Conservation (phyloP, 257 asterid species). For the Pogostemon cablin region DNA sequence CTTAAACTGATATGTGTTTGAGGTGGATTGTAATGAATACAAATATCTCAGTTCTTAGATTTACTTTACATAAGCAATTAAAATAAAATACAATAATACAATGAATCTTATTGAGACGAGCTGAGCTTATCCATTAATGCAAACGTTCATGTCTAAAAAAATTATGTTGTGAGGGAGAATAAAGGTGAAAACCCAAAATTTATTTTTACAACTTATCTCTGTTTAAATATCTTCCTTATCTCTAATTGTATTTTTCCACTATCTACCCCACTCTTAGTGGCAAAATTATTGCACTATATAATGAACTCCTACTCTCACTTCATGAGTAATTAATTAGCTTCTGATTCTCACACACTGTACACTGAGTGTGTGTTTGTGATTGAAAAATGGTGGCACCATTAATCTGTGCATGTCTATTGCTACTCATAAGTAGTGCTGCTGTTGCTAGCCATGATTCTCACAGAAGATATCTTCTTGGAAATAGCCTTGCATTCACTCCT, state of each 20-base stretch:
- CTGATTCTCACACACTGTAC: too few relatives aligned
- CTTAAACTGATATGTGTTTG: too few relatives aligned
- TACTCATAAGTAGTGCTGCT: neutral
- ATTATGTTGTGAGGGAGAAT: neutral
- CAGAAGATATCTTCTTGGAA: constrained; percentile 38
- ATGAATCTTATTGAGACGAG: too few relatives aligned
- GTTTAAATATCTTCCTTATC: constrained; percentile 16
- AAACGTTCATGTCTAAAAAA: too few relatives aligned
- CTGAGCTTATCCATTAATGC: too few relatives aligned
- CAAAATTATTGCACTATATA: neutral
- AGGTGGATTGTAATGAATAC: too few relatives aligned
- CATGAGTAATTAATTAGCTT: neutral
- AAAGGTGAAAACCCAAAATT: neutral
- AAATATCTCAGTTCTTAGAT: too few relatives aligned
- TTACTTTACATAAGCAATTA: too few relatives aligned
- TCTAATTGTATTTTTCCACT: neutral
- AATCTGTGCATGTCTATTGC: constrained; percentile 23
- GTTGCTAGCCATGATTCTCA: neutral
- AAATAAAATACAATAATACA: too few relatives aligned
- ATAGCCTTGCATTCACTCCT: constrained; percentile 51
- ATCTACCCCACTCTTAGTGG: too few relatives aligned
- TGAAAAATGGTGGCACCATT: constrained; percentile 18
- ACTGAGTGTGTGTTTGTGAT: constrained; percentile 1
- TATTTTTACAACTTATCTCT: neutral
- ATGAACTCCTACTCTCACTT: neutral